Percentiles rank a stretch among this genome's conserved stretches.
These are phyloP conservation scores for Heliosperma pusillum DNA, from an alignment of 148 eudicot species.

Conservation along the genomic window DNA sequence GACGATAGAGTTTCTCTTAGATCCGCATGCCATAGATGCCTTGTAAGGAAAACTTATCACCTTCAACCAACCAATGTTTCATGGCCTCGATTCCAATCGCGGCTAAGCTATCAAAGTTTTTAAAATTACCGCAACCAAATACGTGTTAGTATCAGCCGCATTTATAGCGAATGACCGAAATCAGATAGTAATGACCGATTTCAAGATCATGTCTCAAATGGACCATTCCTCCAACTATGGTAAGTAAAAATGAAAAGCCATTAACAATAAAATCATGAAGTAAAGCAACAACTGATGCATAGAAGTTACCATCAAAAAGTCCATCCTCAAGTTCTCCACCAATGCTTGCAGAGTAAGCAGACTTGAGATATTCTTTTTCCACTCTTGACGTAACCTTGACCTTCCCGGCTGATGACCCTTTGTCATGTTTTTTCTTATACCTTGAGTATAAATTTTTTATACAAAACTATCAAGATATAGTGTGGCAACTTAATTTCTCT, in stretches of 20 bases:
- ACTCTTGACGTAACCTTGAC: conserved; percentile 56
- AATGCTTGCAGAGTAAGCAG: conserved; percentile 79
- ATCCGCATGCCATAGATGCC: neutral
- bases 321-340: conserved; percentile 99
- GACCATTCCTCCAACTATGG: neutral
- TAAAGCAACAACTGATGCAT: neutral
- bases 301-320: conserved; percentile 78
- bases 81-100: too few relatives aligned
- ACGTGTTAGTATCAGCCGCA: too few relatives aligned
- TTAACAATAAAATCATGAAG: too few relatives aligned
- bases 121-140: too few relatives aligned
- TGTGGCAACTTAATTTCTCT: too few relatives aligned
- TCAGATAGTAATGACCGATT: too few relatives aligned
- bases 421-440: conserved; percentile 57
- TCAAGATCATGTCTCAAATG: too few relatives aligned
- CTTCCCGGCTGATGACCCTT: conserved; percentile 47
- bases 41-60: neutral
- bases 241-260: too few relatives aligned
- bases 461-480: neutral
- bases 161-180: too few relatives aligned
- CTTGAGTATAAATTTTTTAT: conserved; percentile 40
- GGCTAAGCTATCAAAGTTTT: too few relatives aligned
- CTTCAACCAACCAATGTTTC: too few relatives aligned
- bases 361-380: conserved; percentile 88
- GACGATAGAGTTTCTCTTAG: neutral